phyloP scores from a whole-genome alignment of 352 stramenopile species.

The Globisporangium solare region DNA sequence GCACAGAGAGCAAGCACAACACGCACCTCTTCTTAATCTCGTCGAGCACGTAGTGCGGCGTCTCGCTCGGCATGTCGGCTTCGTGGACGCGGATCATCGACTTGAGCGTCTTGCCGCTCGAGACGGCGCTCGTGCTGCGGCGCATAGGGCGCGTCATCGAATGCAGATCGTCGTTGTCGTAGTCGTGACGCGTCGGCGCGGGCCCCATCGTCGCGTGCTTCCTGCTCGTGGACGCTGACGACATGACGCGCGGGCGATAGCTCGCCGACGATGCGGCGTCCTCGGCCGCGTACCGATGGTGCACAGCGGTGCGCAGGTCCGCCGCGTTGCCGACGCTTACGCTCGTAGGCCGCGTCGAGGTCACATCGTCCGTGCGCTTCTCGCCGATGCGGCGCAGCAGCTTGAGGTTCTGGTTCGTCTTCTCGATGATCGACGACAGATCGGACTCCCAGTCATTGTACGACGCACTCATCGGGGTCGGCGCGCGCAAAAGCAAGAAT shows the following conservation, averaged over 20 bases:
- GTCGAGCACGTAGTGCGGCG: slow-evolving; percentile 42
- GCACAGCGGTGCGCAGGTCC: slow-evolving; percentile 8
- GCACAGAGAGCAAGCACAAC: no score
- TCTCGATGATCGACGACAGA: slow-evolving; percentile 83
- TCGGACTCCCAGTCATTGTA: slow-evolving; percentile 81
- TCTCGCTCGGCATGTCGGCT: slow-evolving; percentile 37
- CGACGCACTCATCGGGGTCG: slow-evolving; percentile 37
- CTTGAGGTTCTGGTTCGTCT: slow-evolving; percentile 87
- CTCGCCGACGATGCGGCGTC: slow-evolving; percentile 1
- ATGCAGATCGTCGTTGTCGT: slow-evolving; percentile 10
- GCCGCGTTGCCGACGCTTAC: slow-evolving; percentile 1
- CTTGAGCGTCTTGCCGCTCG: slow-evolving; percentile 10
- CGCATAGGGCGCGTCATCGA: slow-evolving; percentile 1
- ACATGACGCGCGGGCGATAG: slow-evolving; percentile 12
- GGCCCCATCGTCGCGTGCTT: slow-evolving; percentile 8
- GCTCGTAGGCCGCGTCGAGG: slow-evolving; percentile 17
- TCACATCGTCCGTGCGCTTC: slow-evolving; percentile 59
- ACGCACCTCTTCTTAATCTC: slow-evolving; percentile 46
- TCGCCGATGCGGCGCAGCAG: slow-evolving; percentile 76
- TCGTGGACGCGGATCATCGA: slow-evolving; percentile 35
- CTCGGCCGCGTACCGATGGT: slow-evolving; percentile 9
- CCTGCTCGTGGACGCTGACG: slow-evolving; percentile 3
- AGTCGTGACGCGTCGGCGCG: slow-evolving; percentile 7
- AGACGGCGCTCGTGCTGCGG: not conserved
- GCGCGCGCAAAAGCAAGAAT: not conserved